A percentile compares a stretch with the other conserved stretches of the same genome.
These are phyloP conservation scores for Phlyctochytrium bullatum DNA, from an alignment of 192 early-diverging fungal species.

Conservation along the genomic window DNA sequence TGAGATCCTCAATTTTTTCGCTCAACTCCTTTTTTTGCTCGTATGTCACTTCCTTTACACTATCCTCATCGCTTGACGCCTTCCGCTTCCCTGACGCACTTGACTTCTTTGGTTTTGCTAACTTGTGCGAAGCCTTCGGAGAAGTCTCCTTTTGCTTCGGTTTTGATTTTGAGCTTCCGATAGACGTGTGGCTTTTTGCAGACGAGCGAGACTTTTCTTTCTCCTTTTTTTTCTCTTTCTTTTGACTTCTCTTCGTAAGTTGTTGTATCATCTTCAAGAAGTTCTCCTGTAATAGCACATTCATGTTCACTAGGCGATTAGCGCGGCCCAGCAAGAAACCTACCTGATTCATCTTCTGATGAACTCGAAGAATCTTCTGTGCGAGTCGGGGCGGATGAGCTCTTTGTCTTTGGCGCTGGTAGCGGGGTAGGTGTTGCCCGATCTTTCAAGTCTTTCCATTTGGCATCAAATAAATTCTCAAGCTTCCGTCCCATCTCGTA, in stretches of 20 bases:
- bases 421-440: slow-evolving; percentile 7
- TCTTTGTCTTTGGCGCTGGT: slow-evolving; percentile 20
- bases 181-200: slow-evolving; percentile 3
- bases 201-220: slow-evolving; percentile 13
- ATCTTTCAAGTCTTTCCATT: slow-evolving; percentile 57
- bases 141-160: background rate
- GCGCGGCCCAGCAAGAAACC: background rate
- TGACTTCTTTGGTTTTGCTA: background rate
- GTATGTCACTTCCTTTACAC: slow-evolving; percentile 61
- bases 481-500: slow-evolving; percentile 68
- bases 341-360: slow-evolving; percentile 18
- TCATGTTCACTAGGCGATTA: too few relatives aligned
- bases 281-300: slow-evolving; percentile 16
- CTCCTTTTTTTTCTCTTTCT: slow-evolving; percentile 32
- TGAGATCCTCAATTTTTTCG: slow-evolving; percentile 56
- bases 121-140: slow-evolving; percentile 9
- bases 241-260: slow-evolving; percentile 18
- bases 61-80: slow-evolving; percentile 9
- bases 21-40: slow-evolving; percentile 88
- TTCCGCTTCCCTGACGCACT: slow-evolving; percentile 8
- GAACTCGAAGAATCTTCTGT: slow-evolving; percentile 23
- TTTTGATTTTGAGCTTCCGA: slow-evolving; percentile 2
- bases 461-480: slow-evolving; percentile 76
- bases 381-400: slow-evolving; percentile 8
- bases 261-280: slow-evolving; percentile 26